Evolutionary conservation across 176 grass and related monocot genomes (phyloP).

Genomic region (Carex parvula): DNA sequence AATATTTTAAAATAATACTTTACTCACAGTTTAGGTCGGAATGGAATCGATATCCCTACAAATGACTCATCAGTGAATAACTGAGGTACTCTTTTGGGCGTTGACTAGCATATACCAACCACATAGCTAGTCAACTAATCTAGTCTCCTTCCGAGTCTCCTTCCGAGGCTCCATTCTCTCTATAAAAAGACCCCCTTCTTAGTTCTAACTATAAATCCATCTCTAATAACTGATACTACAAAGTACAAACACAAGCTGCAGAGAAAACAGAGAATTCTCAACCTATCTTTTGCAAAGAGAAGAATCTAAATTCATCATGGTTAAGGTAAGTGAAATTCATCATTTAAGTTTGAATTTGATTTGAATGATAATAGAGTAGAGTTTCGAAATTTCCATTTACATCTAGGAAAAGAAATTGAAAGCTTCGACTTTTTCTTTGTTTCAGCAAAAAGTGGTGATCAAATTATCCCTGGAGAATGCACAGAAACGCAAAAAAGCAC

Average conservation of each 20-base stretch:
- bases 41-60: neutral
- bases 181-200: neutral
- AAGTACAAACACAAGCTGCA: neutral
- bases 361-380: neutral
- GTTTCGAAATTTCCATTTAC: too few relatives aligned
- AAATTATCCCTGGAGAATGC: neutral
- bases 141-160: neutral
- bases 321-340: neutral
- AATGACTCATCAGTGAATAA: neutral
- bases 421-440: neutral
- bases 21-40: neutral
- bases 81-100: neutral
- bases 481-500: neutral
- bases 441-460: constrained; percentile 5
- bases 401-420: neutral
- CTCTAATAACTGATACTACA: neutral
- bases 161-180: neutral
- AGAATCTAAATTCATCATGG: neutral
- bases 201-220: neutral
- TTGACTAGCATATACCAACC: neutral
- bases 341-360: neutral
- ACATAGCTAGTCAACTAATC: too few relatives aligned
- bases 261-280: neutral
- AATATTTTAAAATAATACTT: neutral
- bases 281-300: neutral